Base-by-base conservation (phyloP, 139 green algal genomes). In the Deuterostichococcus epilithicus region DNA sequence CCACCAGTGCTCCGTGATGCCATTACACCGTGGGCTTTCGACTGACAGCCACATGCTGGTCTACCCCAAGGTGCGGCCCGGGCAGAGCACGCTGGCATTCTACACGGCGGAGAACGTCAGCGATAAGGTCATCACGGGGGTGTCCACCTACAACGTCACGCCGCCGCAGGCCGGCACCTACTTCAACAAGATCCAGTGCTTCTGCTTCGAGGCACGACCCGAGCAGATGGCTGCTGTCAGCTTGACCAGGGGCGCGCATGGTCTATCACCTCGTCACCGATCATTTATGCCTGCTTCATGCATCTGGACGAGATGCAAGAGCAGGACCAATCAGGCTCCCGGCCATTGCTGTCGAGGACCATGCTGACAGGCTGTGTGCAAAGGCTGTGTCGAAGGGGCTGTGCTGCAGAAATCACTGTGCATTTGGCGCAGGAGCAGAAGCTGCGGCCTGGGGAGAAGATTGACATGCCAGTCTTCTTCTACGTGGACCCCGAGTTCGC, bases 391-490 rank as follows among this genome's bases (percentile, higher is more conserved):
- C 28, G 5, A 42, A 15, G 8, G n/a, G n/a, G n/a, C n/a, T n/a
- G n/a, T n/a, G n/a, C n/a, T n/a, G n/a, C n/a, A n/a, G n/a, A 52
- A 13, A 23, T 8, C 42, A 52, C 42, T 13, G 79, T 88, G 73
- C 86, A 92, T 13, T 8, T 8, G 42, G 10, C 13, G 42, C 42
- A 52, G 86, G 93, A 98, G 88, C 95, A 99, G 86, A 84, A 90
- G 63, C 84, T 99, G 77, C 82, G 88, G 45, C 81, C 87, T 26
- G 87, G 90, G 3, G 95, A 98, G 83, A 84, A 86, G 65, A 86
- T 99, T 20, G 96, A 99, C 89, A 99, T 99, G 96, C 96, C 96
- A 22, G 94, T 99, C 5, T 98, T 99, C 79, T 99, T 99, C 82
- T 99, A 99, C 87, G 78, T 99, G 4, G 96, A 99, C 78, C 92